Percentiles rank a stretch among this genome's conserved stretches.
phyloP scores from a whole-genome alignment of 371 early-diverging fungal species.

The Sporodiniella umbellata region DNA sequence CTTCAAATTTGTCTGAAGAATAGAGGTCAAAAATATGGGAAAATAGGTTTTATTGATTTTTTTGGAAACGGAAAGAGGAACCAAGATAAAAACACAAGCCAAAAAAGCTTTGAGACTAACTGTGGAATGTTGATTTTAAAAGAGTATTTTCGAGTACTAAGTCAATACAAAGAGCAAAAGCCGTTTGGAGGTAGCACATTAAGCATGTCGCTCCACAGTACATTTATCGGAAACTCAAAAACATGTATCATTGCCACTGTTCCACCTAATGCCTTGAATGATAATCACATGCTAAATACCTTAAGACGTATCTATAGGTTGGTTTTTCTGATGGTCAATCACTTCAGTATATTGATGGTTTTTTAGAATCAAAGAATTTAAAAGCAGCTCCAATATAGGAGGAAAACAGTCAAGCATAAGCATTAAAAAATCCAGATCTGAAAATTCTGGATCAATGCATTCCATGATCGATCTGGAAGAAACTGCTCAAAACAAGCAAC shows the following conservation, averaged over 20 bases:
- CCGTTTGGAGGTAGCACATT: constrained; percentile 98
- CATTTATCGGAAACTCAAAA: constrained; percentile 94
- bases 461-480: background rate
- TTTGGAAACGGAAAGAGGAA: constrained; percentile 98
- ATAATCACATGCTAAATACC: constrained; percentile 98
- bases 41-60: constrained; percentile 95
- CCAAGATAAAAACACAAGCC: constrained; percentile 89
- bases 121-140: constrained; percentile 95
- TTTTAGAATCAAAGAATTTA: constrained; percentile 33
- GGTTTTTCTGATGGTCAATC: constrained; percentile 1
- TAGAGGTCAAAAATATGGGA: constrained; percentile 65
- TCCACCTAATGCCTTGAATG: constrained; percentile 88
- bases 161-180: constrained; percentile 89
- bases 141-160: constrained; percentile 97
- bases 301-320: constrained; percentile 93
- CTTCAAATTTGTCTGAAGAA: constrained; percentile 82
- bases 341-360: background rate
- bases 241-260: constrained; percentile 98
- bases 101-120: constrained; percentile 99
- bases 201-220: constrained; percentile 95
- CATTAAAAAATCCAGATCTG: background rate
- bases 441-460: too few species aligned
- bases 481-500: background rate
- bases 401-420: background rate
- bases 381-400: constrained; percentile 35